Evolutionary conservation across 345 rosid genomes (phyloP), one percentile per base, ranked within the genome.

Genomic region (Corchorus capsularis): DNA sequence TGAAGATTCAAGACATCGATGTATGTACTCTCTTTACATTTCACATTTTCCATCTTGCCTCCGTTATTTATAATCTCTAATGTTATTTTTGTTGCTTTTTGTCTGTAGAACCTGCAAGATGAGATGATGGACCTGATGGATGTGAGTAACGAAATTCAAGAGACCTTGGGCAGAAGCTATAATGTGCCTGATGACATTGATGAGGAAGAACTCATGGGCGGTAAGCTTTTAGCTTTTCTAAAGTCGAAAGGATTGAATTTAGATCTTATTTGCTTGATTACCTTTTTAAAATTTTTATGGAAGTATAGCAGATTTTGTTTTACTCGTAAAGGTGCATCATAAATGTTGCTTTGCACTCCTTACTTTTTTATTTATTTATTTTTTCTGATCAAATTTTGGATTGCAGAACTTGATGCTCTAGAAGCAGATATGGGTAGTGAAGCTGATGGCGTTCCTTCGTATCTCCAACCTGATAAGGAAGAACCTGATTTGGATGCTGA

Each of bases 111-210:
- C 80, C 82, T 96, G 86, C 99, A 96, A 94, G 99, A 96, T 85
- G 99, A 96, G 85, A 96, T 96, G 99, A 90, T 88, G 95, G 99
- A 95, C 87, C 78, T 95, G 62, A 94, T 96, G 99, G 99, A 96
- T 82, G 95, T 87, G 75, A 96, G 99, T 73, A 84, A 75, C 15
- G 99, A 96, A 83, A 94, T 96, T 77, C 99, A 96, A 86, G 99
- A 96, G 84, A 90, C 96, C 34, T 80, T 96, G 20, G 99, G 99
- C 62, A 88, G 97, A 85, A 94, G 97, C 83, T 94, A 96, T 81
- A 90, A 68, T 77, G 95, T 96, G 64, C 99, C 99, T 39, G 98
- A 96, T 85, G 98, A 94, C 79, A 92, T 96, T 74, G 99, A 96
- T 7, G 99, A 96, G 85, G 99, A 94, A 10, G 99, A 96, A 54